Evolutionary conservation across 1,139 yeast genomes (phyloP), one percentile per base, ranked within the genome.

Genomic region (Kurtzmaniella quercitrusa): DNA sequence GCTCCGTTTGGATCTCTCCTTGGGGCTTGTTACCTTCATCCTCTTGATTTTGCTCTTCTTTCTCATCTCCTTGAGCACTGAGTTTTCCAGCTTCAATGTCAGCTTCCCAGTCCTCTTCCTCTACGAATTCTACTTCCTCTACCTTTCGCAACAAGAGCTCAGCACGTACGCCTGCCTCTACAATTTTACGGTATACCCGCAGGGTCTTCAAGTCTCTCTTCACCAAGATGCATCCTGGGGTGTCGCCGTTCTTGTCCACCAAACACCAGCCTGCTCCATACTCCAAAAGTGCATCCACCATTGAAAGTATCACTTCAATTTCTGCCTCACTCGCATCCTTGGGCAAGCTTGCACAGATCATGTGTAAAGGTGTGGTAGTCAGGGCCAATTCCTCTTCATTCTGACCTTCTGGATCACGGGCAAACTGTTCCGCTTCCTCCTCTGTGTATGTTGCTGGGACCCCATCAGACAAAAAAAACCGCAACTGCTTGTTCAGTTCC

Each of bases 211-310:
- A 63, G 2, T 74, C 75, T 44, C 81, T 69, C 46, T 75, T 76
- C 44, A 74, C 70, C 49, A 79, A 68, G 41, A 84, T 72, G 61
- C 93, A 88, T 2, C 94, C 95, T 0, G 94, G 86, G 0, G 95
- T 85, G 50, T 82, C 81, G 51, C 77, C 71, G 49, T 82, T 78
- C 46, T 69, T 73, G 57, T 86, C 93, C 5, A 79, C 68, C 48
- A 83, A 70, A 55, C 82, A 82, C 97, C 97, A 91, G 8, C 95
- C 95, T 0, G 95, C 96, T 12, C 98, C 98, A 60, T 82, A 85
- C 56, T 87, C 82, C 54, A 91, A 82, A 46, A 91, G 63, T 12
- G 68, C 72, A 33, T 79, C 79, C 46, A 88, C 81, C 80, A 90
- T 72, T 17, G 66, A 60, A 31, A 63, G 51, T 0, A 85, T 78